Evolutionary conservation across 1,284 basidiomycete genomes (phyloP).

Genomic region (Melanopsichium pennsylvanicum): DNA sequence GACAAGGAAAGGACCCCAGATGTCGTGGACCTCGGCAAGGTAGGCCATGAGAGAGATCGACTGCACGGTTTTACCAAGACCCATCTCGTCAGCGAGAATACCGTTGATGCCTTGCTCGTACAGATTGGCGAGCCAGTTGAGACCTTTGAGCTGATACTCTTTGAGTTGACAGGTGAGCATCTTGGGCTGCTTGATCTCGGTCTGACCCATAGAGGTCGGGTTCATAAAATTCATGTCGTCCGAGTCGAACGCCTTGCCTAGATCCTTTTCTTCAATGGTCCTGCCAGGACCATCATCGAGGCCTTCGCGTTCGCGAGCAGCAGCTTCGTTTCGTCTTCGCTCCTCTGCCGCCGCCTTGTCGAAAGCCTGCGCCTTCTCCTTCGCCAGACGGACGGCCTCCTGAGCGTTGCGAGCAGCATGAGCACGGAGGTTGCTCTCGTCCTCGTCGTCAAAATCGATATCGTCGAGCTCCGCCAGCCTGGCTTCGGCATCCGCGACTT

Average conservation of each 20-base stretch:
- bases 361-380: conserved; percentile 82
- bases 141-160: conserved; percentile 97
- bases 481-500: conserved; percentile 57
- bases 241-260: conserved; percentile 67
- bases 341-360: conserved; percentile 82
- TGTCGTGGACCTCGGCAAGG: conserved; percentile 94
- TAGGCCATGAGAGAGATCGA: conserved; percentile 96
- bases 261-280: conserved; percentile 53
- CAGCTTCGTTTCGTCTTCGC: conserved; percentile 74
- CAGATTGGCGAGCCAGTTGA: conserved; percentile 96
- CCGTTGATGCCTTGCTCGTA: conserved; percentile 92
- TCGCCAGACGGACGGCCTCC: conserved; percentile 83
- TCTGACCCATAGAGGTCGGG: conserved; percentile 84
- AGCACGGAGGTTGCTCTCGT: conserved; percentile 84
- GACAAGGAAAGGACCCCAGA: conserved; percentile 99
- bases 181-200: conserved; percentile 86
- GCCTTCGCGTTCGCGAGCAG: conserved; percentile 37
- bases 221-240: conserved; percentile 99
- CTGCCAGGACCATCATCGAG: conserved; percentile 26
- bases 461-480: conserved; percentile 71
- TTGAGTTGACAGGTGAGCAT: conserved; percentile 97
- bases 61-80: conserved; percentile 83
- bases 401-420: conserved; percentile 91
- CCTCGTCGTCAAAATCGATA: conserved; percentile 94
- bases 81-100: conserved; percentile 82